Conservation (phyloP, 148 eudicot genomes). For the Camellia japonica region DNA sequence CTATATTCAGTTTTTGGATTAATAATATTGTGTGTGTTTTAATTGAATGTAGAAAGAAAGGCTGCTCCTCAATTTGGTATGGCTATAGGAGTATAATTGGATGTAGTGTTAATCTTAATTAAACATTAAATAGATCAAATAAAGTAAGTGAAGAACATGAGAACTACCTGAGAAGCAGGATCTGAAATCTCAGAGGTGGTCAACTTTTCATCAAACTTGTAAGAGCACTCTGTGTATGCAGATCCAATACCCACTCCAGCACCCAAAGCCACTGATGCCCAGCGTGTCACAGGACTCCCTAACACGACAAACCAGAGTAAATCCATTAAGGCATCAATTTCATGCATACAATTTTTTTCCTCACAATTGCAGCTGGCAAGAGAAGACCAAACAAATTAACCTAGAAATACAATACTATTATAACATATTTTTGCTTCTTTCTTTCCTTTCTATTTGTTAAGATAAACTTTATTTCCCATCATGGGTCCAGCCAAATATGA, state of each 20-base stretch:
- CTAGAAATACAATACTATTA: no score
- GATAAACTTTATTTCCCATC: neutral
- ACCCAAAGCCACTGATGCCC: constrained; percentile 93
- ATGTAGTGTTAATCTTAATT: no score
- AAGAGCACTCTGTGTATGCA: constrained; percentile 84
- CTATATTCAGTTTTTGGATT: no score
- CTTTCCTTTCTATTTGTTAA: neutral
- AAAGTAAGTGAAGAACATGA: neutral
- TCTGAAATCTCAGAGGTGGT: constrained; percentile 32
- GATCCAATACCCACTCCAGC: constrained; percentile 91
- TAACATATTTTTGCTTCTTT: neutral
- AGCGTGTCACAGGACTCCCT: constrained; percentile 89
- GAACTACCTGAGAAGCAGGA: constrained; percentile 42
- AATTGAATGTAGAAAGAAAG: no score
- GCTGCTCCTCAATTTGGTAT: no score
- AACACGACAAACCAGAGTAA: constrained; percentile 10
- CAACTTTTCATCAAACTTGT: constrained; percentile 45
- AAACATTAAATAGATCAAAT: neutral
- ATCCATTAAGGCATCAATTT: neutral
- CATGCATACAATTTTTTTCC: neutral
- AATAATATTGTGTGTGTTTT: no score
- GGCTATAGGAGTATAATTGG: no score
- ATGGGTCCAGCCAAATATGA: neutral
- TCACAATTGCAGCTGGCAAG: neutral
- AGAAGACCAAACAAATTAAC: neutral